Base-by-base conservation (phyloP, 768 basidiomycete genomes). In the Trametes punicea region DNA sequence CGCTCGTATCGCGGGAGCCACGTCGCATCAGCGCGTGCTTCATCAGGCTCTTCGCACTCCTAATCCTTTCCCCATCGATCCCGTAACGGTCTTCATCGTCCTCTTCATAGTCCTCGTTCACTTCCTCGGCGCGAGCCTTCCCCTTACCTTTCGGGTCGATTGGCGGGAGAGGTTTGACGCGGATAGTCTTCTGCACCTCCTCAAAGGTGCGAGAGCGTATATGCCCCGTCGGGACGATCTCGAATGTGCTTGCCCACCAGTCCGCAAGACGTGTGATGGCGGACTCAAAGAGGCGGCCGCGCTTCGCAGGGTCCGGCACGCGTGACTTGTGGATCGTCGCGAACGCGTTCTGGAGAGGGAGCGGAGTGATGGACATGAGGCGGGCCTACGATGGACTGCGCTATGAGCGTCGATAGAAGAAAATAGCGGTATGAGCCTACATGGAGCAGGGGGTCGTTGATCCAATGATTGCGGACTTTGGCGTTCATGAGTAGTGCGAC, bases 241-340 rank as follows among this genome's bases (percentile, higher is more conserved):
- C 88, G 70, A 87, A 97, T 0, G 77, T 72, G 33, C 77, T 73
- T 10, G 79, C 74, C 95, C 96, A 99, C 95, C 96, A 98, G 11
- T 81, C 79, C 20, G 79, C 79, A 8, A 98, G 82, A 38, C 81
- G 81, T 30, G 76, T 75, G 20, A 97, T 74, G 3, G 93, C 88
- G 13, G 78, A 76, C 71, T 98, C 93, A 67, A 98, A 99, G 61
- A 94, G 78, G 6, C 90, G 84, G 1, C 92, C 92, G 9, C 97
- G 86, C 64, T 85, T 84, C 50, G 82, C 80, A 13, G 81, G 78
- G 58, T 97, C 92, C 1, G 96, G 93, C 20, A 90, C 72, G 55
- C 83, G 79, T 36, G 89, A 82, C 69, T 90, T 86, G 74, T 89
- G 83, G 69, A 94, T 93, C 70, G 82, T 77, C 10, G 80, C 77